Percentiles rank a stretch among this genome's conserved stretches.
Evolutionary conservation across 495 filamentous ascomycete species (phyloP).

Genomic region (Aspergillus wentii): DNA sequence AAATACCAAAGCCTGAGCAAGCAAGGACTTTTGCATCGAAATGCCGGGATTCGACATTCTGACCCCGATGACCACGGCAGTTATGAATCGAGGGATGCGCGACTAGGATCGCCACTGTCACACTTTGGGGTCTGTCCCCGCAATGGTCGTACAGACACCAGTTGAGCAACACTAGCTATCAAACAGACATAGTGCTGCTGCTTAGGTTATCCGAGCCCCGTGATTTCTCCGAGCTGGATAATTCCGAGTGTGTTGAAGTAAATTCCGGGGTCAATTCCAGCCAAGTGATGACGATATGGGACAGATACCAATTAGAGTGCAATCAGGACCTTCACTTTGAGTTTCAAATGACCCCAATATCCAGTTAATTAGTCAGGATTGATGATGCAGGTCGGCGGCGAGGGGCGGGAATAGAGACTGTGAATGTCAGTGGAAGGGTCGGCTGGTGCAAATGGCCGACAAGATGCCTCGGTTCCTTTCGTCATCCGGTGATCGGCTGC

Average conservation of each 20-base stretch:
- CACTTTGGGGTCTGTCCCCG: neutral
- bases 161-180: no score
- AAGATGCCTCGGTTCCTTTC: slow-evolving; percentile 36
- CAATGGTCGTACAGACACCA: neutral
- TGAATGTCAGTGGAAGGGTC: slow-evolving; percentile 1
- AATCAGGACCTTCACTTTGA: no score
- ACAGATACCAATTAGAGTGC: no score
- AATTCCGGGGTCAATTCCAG: no score
- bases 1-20: slow-evolving; percentile 25
- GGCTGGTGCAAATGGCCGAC: neutral
- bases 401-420: neutral
- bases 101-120: neutral
- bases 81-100: neutral
- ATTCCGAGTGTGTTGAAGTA: no score
- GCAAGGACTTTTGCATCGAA: slow-evolving; percentile 17
- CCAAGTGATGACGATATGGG: no score
- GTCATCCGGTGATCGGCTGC: slow-evolving; percentile 20
- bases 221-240: no score
- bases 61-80: slow-evolving; percentile 1
- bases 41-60: slow-evolving; percentile 30
- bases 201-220: no score
- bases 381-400: no score
- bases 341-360: no score
- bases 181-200: no score
- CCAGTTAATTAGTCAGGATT: no score